A percentile compares a stretch with the other conserved stretches of the same genome.
Conservation (phyloP, 2,329 filamentous ascomycete species). For the Leptodontidium sp. region DNA sequence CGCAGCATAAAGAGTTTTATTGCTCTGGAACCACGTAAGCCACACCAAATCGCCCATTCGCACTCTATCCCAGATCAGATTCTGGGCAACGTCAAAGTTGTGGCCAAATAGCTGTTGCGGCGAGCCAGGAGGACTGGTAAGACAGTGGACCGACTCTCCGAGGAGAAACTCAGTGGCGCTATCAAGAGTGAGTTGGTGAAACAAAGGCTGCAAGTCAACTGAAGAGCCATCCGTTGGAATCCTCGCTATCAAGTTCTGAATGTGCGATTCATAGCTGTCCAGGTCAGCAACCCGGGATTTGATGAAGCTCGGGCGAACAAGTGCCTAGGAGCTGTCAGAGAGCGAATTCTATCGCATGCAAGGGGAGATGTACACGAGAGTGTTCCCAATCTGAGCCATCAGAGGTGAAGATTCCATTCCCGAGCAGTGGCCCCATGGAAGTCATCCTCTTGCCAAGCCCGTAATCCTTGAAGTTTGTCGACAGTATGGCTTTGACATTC, state of each 20-base stretch:
- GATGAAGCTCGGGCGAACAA: constrained; percentile 57
- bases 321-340: constrained; percentile 44
- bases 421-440: constrained; percentile 55
- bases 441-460: constrained; percentile 50
- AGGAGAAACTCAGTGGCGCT: constrained; percentile 57
- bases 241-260: constrained; percentile 34
- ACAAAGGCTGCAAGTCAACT: constrained; percentile 68
- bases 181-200: constrained; percentile 57
- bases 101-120: constrained; percentile 14
- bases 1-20: constrained; percentile 33
- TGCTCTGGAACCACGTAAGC: constrained; percentile 21
- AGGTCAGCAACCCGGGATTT: constrained; percentile 65
- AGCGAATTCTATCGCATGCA: background rate
- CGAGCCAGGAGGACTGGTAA: no score
- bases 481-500: constrained; percentile 64
- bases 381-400: constrained; percentile 38
- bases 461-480: constrained; percentile 62
- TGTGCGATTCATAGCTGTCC: constrained; percentile 72
- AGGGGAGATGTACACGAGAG: constrained; percentile 54
- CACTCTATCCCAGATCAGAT: constrained; percentile 31
- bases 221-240: constrained; percentile 36
- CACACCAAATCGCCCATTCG: constrained; percentile 34
- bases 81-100: background rate
- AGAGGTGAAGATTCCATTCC: constrained; percentile 54
- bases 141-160: constrained; percentile 52